A percentile compares a stretch with the other conserved stretches of the same genome.
phyloP scores from a whole-genome alignment of 2,329 filamentous ascomycete genomes.

The Paecilomyces niveus region DNA sequence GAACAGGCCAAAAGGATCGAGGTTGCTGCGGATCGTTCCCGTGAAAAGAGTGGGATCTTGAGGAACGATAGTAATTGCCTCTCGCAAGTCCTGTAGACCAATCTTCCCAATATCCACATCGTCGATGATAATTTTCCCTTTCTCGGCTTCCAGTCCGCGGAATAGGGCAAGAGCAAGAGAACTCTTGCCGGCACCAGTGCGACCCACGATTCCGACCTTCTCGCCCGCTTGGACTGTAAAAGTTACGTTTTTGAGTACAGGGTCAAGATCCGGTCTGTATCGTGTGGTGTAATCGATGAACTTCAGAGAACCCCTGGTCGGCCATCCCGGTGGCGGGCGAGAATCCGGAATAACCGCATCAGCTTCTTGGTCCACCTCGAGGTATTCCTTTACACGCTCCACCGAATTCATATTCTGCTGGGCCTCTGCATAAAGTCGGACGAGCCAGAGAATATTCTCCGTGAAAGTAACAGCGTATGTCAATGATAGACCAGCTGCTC shows the following conservation, averaged over 20 bases:
- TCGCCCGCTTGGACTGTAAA: constrained; percentile 82
- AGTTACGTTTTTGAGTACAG: constrained; percentile 72
- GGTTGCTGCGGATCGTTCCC: constrained; percentile 82
- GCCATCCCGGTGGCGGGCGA: constrained; percentile 75
- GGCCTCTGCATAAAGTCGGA: constrained; percentile 86
- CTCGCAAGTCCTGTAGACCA: constrained; percentile 84
- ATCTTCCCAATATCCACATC: constrained; percentile 84
- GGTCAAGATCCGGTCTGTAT: constrained; percentile 80
- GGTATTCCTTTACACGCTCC: constrained; percentile 93
- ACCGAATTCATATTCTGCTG: constrained; percentile 99
- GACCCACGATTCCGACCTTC: constrained; percentile 92
- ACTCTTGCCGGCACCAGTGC: constrained; percentile 94
- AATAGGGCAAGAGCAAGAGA: constrained; percentile 90
- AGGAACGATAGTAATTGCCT: constrained; percentile 93
- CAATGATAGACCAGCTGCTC: constrained; percentile 85
- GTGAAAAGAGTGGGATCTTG: constrained; percentile 91
- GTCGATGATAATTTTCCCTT: constrained; percentile 84
- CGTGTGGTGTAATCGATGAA: constrained; percentile 85
- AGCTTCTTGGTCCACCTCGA: constrained; percentile 93
- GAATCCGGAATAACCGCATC: constrained; percentile 67
- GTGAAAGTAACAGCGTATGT: constrained; percentile 96
- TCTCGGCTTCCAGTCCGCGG: constrained; percentile 84
- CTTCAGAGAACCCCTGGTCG: constrained; percentile 73
- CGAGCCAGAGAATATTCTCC: constrained; percentile 94
- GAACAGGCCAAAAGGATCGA: constrained; percentile 86